Conservation (phyloP, 2,329 filamentous ascomycete genomes). For the Aspergillus tamarii region DNA sequence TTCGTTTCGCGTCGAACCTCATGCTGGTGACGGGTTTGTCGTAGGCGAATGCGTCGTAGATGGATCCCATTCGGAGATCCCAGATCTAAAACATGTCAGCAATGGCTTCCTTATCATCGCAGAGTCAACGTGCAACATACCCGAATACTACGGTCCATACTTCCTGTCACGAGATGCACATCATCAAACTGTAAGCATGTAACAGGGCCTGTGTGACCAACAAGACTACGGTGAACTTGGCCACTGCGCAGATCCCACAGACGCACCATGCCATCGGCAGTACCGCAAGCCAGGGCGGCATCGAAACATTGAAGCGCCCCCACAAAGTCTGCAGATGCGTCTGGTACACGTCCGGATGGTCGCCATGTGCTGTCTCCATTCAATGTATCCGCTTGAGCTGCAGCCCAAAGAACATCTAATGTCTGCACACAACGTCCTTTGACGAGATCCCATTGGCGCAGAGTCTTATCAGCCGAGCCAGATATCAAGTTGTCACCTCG, state of each 20-base stretch:
- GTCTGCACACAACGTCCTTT: conserved; percentile 98
- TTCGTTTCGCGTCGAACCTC: conserved; percentile 93
- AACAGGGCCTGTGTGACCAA: conserved; percentile 93
- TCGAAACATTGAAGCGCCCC: conserved; percentile 95
- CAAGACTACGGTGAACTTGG: conserved; percentile 93
- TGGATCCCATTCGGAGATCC: conserved; percentile 95
- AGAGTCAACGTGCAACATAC: conserved; percentile 60
- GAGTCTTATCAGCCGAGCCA: conserved; percentile 93
- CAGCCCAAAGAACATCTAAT: conserved; percentile 96
- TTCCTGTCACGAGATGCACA: conserved; percentile 90
- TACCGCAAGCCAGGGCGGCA: conserved; percentile 91
- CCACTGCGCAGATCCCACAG: conserved; percentile 96
- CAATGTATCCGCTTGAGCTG: conserved; percentile 80
- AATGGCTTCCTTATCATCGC: background rate
- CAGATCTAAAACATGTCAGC: conserved; percentile 71
- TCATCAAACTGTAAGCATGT: conserved; percentile 97
- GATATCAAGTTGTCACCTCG: conserved; percentile 87
- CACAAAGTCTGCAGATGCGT: conserved; percentile 82
- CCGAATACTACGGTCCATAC: conserved; percentile 86
- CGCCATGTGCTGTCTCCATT: conserved; percentile 70
- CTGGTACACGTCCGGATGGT: conserved; percentile 64
- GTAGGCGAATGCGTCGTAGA: conserved; percentile 95
- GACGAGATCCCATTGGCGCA: conserved; percentile 96
- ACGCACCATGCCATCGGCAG: conserved; percentile 94
- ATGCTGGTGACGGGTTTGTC: conserved; percentile 89